phyloP scores from a whole-genome alignment of 2,329 filamentous ascomycete species.

The Ceratocystis alfenasii region DNA sequence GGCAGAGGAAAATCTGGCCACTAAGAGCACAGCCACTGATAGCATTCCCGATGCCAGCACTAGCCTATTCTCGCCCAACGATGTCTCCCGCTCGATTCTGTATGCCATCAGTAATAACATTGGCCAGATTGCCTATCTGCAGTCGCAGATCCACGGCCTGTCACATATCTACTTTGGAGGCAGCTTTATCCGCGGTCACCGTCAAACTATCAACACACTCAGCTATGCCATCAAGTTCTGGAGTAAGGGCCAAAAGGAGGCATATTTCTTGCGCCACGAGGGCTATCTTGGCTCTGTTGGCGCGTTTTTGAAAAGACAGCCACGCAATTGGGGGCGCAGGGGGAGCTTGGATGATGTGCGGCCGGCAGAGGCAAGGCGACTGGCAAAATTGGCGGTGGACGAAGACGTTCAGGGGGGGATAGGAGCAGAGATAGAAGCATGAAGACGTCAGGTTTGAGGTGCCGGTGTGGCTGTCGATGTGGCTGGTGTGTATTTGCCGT shows the following conservation, averaged over 20 bases:
- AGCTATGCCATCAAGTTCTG: constrained; percentile 97
- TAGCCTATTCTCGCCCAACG: constrained; percentile 59
- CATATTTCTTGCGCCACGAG: constrained; percentile 90
- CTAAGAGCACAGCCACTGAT: constrained; percentile 62
- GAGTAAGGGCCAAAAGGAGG: constrained; percentile 86
- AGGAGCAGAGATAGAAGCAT: not conserved
- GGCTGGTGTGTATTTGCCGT: not conserved
- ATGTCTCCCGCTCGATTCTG: constrained; percentile 80
- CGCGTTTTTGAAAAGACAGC: constrained; percentile 84
- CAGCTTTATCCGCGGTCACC: constrained; percentile 89
- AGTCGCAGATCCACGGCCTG: constrained; percentile 84
- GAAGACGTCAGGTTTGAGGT: not conserved
- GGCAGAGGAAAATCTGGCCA: constrained; percentile 52
- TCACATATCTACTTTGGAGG: constrained; percentile 96
- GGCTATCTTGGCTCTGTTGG: constrained; percentile 90
- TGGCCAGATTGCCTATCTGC: constrained; percentile 93
- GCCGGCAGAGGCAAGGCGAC: constrained; percentile 27
- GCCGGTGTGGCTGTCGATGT: not conserved
- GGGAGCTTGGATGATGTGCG: constrained; percentile 55
- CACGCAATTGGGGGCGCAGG: constrained; percentile 77
- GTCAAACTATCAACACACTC: constrained; percentile 94
- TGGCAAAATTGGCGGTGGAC: constrained; percentile 21
- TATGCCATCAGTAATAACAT: constrained; percentile 98
- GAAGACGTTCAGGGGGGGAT: not conserved
- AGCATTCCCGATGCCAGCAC: constrained; percentile 47